These are phyloP conservation scores for Alternaria postmessia DNA, from an alignment of 2,329 filamentous ascomycete species.

Conservation along the genomic window DNA sequence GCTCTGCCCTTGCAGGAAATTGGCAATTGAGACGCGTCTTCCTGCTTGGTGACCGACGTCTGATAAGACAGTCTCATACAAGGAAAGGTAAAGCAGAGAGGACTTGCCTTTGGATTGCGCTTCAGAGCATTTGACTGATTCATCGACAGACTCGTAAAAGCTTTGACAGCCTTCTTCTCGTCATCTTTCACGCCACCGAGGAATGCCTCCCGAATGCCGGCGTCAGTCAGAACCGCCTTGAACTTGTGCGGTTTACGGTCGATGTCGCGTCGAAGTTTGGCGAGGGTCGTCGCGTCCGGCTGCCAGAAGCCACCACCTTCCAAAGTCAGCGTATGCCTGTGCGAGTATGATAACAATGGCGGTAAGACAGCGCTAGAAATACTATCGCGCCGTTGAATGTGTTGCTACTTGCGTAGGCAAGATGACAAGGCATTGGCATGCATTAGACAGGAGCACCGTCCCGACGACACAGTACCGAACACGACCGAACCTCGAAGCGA, in stretches of 20 bases:
- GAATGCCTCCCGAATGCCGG: constrained; percentile 69
- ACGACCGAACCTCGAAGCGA: constrained; percentile 7
- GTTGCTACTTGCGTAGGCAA: not conserved
- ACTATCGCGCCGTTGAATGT: not conserved
- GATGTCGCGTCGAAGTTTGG: constrained; percentile 74
- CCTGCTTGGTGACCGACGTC: not conserved
- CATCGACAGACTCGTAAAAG: constrained; percentile 64
- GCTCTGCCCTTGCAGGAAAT: not conserved
- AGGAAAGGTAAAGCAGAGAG: constrained; percentile 18
- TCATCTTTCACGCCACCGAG: constrained; percentile 65
- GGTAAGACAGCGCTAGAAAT: not conserved
- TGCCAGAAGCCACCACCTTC: constrained; percentile 82
- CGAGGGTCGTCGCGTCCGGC: constrained; percentile 72
- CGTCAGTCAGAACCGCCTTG: constrained; percentile 70
- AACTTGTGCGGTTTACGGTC: constrained; percentile 75
- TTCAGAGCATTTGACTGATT: constrained; percentile 82
- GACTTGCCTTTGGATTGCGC: constrained; percentile 80
- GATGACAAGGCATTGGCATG: constrained; percentile 1
- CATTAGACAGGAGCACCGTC: not conserved
- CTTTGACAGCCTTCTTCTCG: constrained; percentile 69
- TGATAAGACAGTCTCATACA: not conserved
- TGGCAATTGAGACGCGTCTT: not conserved
- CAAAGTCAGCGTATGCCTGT: constrained; percentile 27
- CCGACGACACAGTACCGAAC: constrained; percentile 2
- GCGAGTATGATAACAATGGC: not conserved